phyloP scores from a whole-genome alignment of 768 basidiomycete species.

The Calocera viscosa region DNA sequence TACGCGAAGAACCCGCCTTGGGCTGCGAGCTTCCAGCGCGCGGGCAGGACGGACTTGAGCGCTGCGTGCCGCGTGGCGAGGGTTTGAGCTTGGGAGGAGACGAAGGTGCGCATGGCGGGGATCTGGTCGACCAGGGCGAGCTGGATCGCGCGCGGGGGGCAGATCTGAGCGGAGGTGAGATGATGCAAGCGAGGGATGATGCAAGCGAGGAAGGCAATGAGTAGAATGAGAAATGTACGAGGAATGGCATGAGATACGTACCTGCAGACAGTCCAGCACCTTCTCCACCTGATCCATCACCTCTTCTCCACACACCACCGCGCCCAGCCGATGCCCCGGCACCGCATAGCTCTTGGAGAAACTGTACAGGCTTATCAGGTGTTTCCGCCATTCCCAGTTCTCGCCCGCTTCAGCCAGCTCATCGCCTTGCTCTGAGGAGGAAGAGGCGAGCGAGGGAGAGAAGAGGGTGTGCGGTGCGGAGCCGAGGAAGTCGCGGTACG shows the following conservation, averaged over 20 bases:
- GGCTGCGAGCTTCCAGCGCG: conserved; percentile 48
- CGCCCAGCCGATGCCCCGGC: conserved; percentile 73
- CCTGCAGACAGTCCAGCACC: conserved; percentile 66
- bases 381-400: conserved; percentile 43
- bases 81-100: conserved; percentile 38
- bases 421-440: background rate
- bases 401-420: background rate
- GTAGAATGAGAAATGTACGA: too few species aligned
- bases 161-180: too few species aligned
- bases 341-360: conserved; percentile 71
- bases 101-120: conserved; percentile 38
- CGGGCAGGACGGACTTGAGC: conserved; percentile 40
- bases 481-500: conserved; percentile 71
- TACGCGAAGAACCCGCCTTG: conserved; percentile 72
- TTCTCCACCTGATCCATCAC: conserved; percentile 42
- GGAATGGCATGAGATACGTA: too few species aligned
- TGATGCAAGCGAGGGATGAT: too few species aligned
- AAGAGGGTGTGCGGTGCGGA: conserved; percentile 48
- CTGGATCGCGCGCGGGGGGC: conserved; percentile 62
- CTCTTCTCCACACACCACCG: conserved; percentile 47
- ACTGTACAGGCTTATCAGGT: conserved; percentile 58
- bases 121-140: conserved; percentile 48
- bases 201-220: too few species aligned
- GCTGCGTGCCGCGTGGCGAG: conserved; percentile 43
- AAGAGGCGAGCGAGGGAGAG: conserved; percentile 16